Evolutionary conservation across 805 yeast species (phyloP).

Genomic region (Teunomyces pallodes): DNA sequence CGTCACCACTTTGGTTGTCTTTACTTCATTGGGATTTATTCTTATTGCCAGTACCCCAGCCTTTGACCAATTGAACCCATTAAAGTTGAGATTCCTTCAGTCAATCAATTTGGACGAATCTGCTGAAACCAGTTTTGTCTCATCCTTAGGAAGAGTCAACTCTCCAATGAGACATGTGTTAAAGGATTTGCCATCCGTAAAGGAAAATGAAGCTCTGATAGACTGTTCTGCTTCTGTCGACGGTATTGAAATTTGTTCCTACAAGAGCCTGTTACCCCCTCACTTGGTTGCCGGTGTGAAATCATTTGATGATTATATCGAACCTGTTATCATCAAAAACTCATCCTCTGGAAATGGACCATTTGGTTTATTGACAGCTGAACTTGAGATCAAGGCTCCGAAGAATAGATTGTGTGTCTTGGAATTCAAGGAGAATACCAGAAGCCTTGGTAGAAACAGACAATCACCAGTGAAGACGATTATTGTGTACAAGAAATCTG

Average conservation of each 20-base stretch:
- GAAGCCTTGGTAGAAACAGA: conserved; percentile 7
- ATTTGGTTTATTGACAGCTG: conserved; percentile 66
- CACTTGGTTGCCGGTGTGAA: conserved; percentile 28
- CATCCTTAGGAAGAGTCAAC: conserved; percentile 51
- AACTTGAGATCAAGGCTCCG: conserved; percentile 53
- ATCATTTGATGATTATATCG: conserved; percentile 42
- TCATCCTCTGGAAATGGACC: conserved; percentile 46
- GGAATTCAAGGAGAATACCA: conserved; percentile 46
- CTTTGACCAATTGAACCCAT: conserved; percentile 60
- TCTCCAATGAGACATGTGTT: conserved; percentile 45
- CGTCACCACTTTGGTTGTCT: conserved; percentile 36
- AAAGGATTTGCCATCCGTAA: conserved; percentile 63
- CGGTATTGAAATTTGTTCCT: conserved; percentile 56
- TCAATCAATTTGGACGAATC: conserved; percentile 45
- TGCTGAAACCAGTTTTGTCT: conserved; percentile 34
- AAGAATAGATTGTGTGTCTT: conserved; percentile 66
- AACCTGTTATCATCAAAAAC: conserved; percentile 50
- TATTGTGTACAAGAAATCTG: conserved; percentile 38
- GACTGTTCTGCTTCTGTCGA: conserved; percentile 36
- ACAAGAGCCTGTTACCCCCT: conserved; percentile 50
- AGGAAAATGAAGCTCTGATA: conserved; percentile 26
- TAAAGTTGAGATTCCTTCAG: conserved; percentile 72
- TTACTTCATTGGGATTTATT: conserved; percentile 26
- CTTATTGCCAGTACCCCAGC: conserved; percentile 46
- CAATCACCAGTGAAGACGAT: conserved; percentile 54